These are phyloP conservation scores for Gossypioides kirkii DNA, from an alignment of 345 rosid species.

Conservation along the genomic window DNA sequence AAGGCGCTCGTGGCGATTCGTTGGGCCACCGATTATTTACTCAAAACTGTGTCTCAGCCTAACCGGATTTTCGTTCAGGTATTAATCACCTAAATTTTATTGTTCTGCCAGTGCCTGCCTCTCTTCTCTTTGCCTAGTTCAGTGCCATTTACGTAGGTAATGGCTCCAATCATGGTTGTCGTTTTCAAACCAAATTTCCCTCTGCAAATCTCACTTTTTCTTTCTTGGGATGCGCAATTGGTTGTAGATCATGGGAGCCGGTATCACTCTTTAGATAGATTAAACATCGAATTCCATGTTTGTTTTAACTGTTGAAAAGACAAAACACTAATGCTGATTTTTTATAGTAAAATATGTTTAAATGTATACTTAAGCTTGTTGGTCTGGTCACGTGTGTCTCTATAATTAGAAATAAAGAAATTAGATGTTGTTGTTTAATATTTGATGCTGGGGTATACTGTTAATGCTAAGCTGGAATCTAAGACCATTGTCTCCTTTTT, in stretches of 20 bases:
- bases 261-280: background rate
- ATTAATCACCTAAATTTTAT: background rate
- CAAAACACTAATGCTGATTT: too few relatives aligned
- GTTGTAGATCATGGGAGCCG: background rate
- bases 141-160: background rate
- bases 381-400: too few relatives aligned
- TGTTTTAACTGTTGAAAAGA: too few relatives aligned
- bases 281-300: too few relatives aligned
- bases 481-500: background rate
- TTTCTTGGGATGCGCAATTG: background rate
- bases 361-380: too few relatives aligned
- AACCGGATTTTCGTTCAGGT: constrained; percentile 93
- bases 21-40: constrained; percentile 77
- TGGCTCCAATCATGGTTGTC: background rate
- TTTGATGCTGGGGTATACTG: background rate
- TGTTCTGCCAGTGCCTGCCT: background rate
- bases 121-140: too few relatives aligned
- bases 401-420: background rate
- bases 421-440: background rate
- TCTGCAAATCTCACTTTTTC: background rate
- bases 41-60: constrained; percentile 83
- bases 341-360: too few relatives aligned
- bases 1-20: constrained; percentile 65
- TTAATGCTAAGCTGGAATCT: background rate
- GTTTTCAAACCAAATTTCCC: background rate